phyloP scores from a whole-genome alignment of 768 basidiomycete species.

The Mycena haematopus region DNA sequence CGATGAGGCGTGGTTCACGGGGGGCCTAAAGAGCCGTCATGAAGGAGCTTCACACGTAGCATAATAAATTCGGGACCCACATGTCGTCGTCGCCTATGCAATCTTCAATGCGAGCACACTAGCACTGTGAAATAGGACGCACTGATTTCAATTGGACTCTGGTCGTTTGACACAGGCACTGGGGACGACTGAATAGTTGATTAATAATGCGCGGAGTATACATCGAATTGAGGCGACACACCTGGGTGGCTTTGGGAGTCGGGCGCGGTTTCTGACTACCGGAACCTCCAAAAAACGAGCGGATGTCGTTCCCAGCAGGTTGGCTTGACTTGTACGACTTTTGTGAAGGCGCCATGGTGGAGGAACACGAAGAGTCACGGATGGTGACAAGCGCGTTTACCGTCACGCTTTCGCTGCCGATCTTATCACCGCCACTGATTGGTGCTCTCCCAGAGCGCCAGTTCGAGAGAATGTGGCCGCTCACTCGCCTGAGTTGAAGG shows the following conservation, averaged over 20 bases:
- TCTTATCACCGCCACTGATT: too few relatives aligned
- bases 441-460: too few relatives aligned
- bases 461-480: too few relatives aligned
- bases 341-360: constrained; percentile 23
- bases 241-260: constrained; percentile 10
- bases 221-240: background rate
- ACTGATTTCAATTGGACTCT: constrained; percentile 40
- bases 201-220: constrained; percentile 4
- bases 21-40: background rate
- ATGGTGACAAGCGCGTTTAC: constrained; percentile 16
- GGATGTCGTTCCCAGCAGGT: constrained; percentile 43
- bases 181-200: background rate
- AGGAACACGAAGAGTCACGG: constrained; percentile 20
- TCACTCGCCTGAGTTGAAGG: too few relatives aligned
- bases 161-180: constrained; percentile 21
- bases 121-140: constrained; percentile 5
- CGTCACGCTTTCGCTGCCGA: too few relatives aligned
- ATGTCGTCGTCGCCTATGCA: constrained; percentile 31
- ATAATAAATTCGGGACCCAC: constrained; percentile 14
- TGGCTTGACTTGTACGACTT: constrained; percentile 30
- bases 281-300: constrained; percentile 45
- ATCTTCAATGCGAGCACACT: background rate
- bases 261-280: constrained; percentile 18
- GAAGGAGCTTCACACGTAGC: background rate
- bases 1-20: constrained; percentile 3